Base-by-base conservation (phyloP, 805 yeast genomes). In the Spathaspora boniae region DNA sequence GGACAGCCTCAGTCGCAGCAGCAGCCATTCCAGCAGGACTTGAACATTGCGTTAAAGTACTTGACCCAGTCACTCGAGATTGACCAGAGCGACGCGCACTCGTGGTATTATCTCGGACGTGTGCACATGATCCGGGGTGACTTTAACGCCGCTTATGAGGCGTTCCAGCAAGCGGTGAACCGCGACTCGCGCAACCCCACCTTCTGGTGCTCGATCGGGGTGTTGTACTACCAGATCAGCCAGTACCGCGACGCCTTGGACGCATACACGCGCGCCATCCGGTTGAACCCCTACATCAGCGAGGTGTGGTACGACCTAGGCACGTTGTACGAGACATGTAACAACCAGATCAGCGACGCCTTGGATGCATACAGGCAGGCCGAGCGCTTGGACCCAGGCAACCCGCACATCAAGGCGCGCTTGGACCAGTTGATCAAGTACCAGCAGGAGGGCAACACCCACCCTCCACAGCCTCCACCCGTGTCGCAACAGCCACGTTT, bases 291-390 rank as follows among this genome's bases (percentile, higher is more conserved):
- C 11, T 89, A 89, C 67, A 84, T 93, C 46, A 80, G 93, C 41
- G 98, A 93, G 62, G 98, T 93, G 17, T 93, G 98, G 98, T 93
- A 93, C 62, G 98, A 93, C 62, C 74, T 93, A 54, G 98, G 98
- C 40, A 93, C 98, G 5, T 68, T 93, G 27, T 93, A 93, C 60
- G 98, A 93, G 63, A 87, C 97, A 23, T 93, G 98, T 66, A 93
- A 89, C 63, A 89, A 91, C 64, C 98, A 93, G 64, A 75, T 88
- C 41, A 76, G 82, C 41, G 98, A 93, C 58, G 98, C 98, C 1
- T 68, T 93, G 45, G 98, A 93, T 62, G 98, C 98, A 2, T 93
- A 93, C 57, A 86, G 86, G 52, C 93, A 95, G 45, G 98, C 98
- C 4, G 95, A 95, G 23, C 79, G 95, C 34, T 76, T 93, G 47